Conservation (phyloP, 352 stramenopile species). For the Pythium vanterpoolii region DNA sequence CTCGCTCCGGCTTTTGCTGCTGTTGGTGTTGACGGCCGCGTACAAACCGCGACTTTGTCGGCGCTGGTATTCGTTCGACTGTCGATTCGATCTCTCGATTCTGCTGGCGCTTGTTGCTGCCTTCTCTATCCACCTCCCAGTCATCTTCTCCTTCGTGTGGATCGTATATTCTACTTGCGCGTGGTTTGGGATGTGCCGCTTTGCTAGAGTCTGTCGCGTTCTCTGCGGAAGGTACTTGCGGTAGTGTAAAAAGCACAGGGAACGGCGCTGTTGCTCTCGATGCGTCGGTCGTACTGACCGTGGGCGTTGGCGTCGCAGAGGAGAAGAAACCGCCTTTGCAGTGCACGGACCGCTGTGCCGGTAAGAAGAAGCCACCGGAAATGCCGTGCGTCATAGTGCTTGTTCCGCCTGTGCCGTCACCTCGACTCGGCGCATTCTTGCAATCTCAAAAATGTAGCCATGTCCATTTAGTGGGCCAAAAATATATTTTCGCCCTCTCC, state of each 20-base stretch:
- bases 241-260: conserved; percentile 9
- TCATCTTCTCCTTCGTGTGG: conserved; percentile 19
- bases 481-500: background rate
- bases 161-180: conserved; percentile 6
- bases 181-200: background rate
- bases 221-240: background rate
- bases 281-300: background rate
- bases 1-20: background rate
- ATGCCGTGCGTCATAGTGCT: conserved; percentile 29
- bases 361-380: conserved; percentile 54
- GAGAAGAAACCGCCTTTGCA: conserved; percentile 57
- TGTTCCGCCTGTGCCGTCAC: no score
- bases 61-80: background rate
- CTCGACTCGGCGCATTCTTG: no score
- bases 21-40: conserved; percentile 4
- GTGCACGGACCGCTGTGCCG: conserved; percentile 49
- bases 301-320: background rate
- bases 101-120: background rate
- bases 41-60: background rate
- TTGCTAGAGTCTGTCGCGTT: background rate
- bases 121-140: background rate
- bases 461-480: background rate
- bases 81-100: background rate
- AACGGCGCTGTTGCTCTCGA: background rate
- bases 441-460: conserved; percentile 14